Conservation (phyloP, 805 yeast species). For the Schwanniomyces vanrijiae region DNA sequence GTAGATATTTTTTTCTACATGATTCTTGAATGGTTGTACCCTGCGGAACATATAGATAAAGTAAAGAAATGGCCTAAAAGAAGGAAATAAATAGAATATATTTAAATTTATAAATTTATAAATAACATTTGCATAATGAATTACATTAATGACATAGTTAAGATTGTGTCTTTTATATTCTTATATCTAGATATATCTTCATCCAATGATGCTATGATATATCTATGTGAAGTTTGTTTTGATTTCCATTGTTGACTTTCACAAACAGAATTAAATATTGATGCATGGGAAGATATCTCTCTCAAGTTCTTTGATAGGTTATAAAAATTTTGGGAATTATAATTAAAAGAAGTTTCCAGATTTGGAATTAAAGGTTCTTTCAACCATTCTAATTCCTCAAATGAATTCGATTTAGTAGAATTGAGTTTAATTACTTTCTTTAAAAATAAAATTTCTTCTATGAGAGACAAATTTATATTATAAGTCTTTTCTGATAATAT, state of each 20-base stretch:
- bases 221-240: conserved; percentile 14
- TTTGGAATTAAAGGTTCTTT: conserved; percentile 5
- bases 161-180: conserved; percentile 2
- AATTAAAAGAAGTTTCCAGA: not conserved
- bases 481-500: conserved; percentile 32
- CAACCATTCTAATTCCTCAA: conserved; percentile 19
- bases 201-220: conserved; percentile 14
- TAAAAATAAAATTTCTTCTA: conserved; percentile 46
- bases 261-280: conserved; percentile 9
- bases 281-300: conserved; percentile 10
- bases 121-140: not conserved
- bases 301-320: conserved; percentile 6
- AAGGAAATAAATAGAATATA: not conserved
- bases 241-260: conserved; percentile 12
- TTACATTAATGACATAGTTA: conserved; percentile 3
- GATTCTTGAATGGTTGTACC: conserved; percentile 69
- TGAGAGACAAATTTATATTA: conserved; percentile 32
- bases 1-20: conserved; percentile 70
- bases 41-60: conserved; percentile 65
- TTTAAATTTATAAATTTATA: not conserved
- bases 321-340: not conserved
- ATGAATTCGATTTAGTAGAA: conserved; percentile 1
- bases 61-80: conserved; percentile 75
- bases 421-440: conserved; percentile 24
- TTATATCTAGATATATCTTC: conserved; percentile 14